Base-by-base conservation (phyloP, 768 basidiomycete species). In the Termitomyces sp. region DNA sequence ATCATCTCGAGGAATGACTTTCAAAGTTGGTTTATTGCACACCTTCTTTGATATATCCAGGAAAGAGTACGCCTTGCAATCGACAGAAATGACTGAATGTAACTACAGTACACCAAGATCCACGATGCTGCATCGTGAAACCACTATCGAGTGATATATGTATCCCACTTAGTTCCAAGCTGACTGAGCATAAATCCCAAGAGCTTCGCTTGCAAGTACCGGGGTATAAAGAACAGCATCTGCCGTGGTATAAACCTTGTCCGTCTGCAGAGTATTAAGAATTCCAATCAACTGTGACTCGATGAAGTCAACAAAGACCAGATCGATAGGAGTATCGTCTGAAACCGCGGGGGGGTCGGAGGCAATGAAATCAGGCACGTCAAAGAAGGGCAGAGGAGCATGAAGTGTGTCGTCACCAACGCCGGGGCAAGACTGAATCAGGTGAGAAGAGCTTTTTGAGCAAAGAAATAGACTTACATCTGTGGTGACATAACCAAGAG, bases 301-400 rank as follows among this genome's bases (percentile, higher is more conserved):
- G 63, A 90, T 84, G 67, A 90, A 92, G 66, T 85, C 74, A 45
- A 86, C 75, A 64, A 91, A 92, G 42, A 92, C 84, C 21, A 93
- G 77, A 62, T 93, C 90, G 58, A 93, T 75, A 0, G 70, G 72
- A 0, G 80, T 76, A 51, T 77, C 73, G 52, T 72, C 72, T 0
- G 79, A 59, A 12, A 83, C 76, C 22, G 71, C 66, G 2, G 87
- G 85, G 1, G 80, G 65, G 26, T 73, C 67, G 0, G 85, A 85
- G 14, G 74, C 75, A 54, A 90, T 77, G 64, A 84, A 90, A 62
- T 78, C 74, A 0, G 86, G 87, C 2, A 70, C 61, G 8, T 66
- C 53, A 66, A 77, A 80, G 68, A 77, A 82, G 5, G 85, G 79
- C 48, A 88, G 65, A 2, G 88, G 82, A 2, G 71, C 62, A 66